A percentile compares a stretch with the other conserved stretches of the same genome.
phyloP scores from a whole-genome alignment of 2,329 filamentous ascomycete genomes.

The Hymenoscyphus albidus region DNA sequence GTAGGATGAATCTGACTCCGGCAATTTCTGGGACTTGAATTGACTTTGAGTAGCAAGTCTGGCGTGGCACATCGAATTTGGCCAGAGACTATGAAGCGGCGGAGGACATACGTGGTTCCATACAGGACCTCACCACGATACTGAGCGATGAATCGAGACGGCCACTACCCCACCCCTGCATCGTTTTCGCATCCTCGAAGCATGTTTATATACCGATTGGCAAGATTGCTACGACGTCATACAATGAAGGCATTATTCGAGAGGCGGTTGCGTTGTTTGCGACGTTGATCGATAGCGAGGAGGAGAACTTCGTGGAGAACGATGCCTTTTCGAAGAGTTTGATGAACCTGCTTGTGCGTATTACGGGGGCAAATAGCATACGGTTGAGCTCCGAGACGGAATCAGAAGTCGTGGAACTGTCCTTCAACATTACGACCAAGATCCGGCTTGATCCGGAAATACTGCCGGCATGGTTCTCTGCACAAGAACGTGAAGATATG shows the following conservation, averaged over 20 bases:
- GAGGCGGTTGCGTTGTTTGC: conserved; percentile 85
- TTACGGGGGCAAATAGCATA: conserved; percentile 69
- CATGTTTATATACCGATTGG: conserved; percentile 88
- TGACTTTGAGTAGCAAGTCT: conserved; percentile 45
- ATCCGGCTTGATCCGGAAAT: conserved; percentile 86
- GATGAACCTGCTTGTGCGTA: conserved; percentile 79
- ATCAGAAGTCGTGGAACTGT: conserved; percentile 81
- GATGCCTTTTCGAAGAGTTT: conserved; percentile 80
- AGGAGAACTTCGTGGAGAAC: conserved; percentile 90
- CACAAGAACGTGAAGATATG: conserved; percentile 39
- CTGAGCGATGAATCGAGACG: conserved; percentile 86
- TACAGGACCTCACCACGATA: conserved; percentile 63
- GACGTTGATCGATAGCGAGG: conserved; percentile 90
- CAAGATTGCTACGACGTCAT: conserved; percentile 80
- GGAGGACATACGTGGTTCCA: conserved; percentile 58
- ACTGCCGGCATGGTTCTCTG: conserved; percentile 86
- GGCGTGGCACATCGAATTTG: conserved; percentile 59
- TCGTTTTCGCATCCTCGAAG: conserved; percentile 78
- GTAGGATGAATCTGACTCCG: conserved; percentile 38
- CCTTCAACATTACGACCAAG: conserved; percentile 96
- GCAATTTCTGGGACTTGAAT: background rate
- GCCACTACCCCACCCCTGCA: conserved; percentile 85
- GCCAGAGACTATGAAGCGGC: conserved; percentile 57
- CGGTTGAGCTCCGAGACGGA: conserved; percentile 78
- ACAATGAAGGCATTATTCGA: conserved; percentile 80